phyloP scores from a whole-genome alignment of 805 yeast species.

The Candida vaughaniae region DNA sequence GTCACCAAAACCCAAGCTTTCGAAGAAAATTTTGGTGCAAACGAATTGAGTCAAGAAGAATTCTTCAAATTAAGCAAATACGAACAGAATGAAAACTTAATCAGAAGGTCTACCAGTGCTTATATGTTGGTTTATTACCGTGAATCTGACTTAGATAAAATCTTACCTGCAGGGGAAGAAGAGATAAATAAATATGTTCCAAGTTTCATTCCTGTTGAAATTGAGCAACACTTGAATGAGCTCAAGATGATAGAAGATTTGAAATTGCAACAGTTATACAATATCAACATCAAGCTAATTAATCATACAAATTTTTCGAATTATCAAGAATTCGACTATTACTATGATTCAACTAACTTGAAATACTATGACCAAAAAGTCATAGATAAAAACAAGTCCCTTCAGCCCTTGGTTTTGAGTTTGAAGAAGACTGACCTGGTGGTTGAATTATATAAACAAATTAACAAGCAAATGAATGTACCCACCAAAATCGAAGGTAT shows the following conservation, averaged over 20 bases:
- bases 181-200: slow-evolving; percentile 49
- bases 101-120: slow-evolving; percentile 88
- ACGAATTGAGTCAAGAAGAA: slow-evolving; percentile 49
- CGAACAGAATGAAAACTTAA: slow-evolving; percentile 59
- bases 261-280: slow-evolving; percentile 57
- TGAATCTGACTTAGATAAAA: slow-evolving; percentile 52
- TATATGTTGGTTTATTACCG: slow-evolving; percentile 94
- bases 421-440: slow-evolving; percentile 58
- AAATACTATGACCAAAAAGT: slow-evolving; percentile 50
- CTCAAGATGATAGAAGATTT: slow-evolving; percentile 56
- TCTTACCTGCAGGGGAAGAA: slow-evolving; percentile 60
- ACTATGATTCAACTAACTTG: slow-evolving; percentile 53
- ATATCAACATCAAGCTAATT: slow-evolving; percentile 52
- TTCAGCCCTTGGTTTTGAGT: slow-evolving; percentile 48
- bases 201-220: slow-evolving; percentile 60
- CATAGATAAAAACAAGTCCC: slow-evolving; percentile 4
- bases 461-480: slow-evolving; percentile 9
- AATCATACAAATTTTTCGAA: slow-evolving; percentile 53
- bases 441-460: slow-evolving; percentile 43
- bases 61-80: slow-evolving; percentile 52
- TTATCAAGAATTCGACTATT: slow-evolving; percentile 74
- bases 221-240: slow-evolving; percentile 62
- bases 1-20: slow-evolving; percentile 84
- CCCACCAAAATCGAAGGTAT: slow-evolving; percentile 1
- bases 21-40: slow-evolving; percentile 89